Conservation (phyloP, 2,329 filamentous ascomycete species). For the Colletotrichum simmondsii region DNA sequence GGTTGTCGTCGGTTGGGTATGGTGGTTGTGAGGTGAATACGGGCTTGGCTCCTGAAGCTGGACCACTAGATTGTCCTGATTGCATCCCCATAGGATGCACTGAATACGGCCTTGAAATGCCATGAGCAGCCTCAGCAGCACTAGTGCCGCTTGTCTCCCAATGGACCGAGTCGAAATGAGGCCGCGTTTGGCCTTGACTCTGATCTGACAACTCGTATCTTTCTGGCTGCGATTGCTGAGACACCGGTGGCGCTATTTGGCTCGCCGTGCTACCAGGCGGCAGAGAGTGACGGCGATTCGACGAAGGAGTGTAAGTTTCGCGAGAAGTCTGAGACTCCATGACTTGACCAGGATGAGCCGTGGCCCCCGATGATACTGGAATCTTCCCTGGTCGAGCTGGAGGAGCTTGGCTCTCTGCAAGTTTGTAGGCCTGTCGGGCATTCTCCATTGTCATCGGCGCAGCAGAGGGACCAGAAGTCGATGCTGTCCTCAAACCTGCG, state of each 20-base stretch:
- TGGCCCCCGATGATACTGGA: not conserved
- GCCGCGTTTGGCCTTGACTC: not conserved
- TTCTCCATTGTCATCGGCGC: not conserved
- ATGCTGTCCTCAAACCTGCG: conserved; percentile 9
- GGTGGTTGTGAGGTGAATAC: not conserved
- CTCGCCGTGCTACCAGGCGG: not conserved
- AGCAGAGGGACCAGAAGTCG: conserved; percentile 14
- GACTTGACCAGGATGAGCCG: not conserved
- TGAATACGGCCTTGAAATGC: not conserved
- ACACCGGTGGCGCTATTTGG: not conserved
- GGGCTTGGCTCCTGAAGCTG: not conserved
- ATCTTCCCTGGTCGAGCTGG: conserved; percentile 16
- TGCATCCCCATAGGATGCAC: not conserved
- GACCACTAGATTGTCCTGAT: not conserved
- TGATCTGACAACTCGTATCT: not conserved
- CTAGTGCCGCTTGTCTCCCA: not conserved
- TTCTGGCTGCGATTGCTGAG: not conserved
- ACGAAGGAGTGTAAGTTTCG: not conserved
- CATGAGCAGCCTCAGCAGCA: not conserved
- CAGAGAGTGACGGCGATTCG: conserved; percentile 20
- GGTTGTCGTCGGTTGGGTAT: not conserved
- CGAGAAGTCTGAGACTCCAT: not conserved
- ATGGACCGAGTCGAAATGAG: not conserved
- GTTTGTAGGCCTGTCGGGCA: not conserved
- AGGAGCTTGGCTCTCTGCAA: not conserved